A percentile compares a stretch with the other conserved stretches of the same genome.
Evolutionary conservation across 306 rosid species (phyloP).

Genomic region (peach (Prunus persica)): DNA sequence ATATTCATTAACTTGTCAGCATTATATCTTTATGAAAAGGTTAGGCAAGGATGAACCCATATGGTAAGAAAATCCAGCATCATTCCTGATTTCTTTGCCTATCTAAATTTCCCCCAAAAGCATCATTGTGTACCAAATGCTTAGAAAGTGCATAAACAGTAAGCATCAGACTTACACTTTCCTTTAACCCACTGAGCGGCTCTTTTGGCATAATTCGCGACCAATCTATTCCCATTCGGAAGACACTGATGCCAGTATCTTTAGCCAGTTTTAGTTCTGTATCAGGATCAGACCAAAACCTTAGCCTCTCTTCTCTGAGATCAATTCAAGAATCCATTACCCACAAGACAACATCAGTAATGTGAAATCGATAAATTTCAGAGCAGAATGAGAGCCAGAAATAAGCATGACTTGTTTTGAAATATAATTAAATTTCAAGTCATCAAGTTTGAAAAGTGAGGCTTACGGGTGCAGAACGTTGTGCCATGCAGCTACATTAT

Average conservation of each 20-base stretch:
- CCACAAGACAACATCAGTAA: slow-evolving; percentile 6
- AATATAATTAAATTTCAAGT: slow-evolving; percentile 11
- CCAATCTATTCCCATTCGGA: slow-evolving; percentile 98
- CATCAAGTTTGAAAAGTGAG: neutral
- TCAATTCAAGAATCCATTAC: slow-evolving; percentile 28
- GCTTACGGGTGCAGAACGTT: slow-evolving; percentile 85
- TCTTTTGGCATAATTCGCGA: slow-evolving; percentile 81
- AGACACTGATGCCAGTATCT: slow-evolving; percentile 74
- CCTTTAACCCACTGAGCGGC: slow-evolving; percentile 61
- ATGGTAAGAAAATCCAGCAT: neutral
- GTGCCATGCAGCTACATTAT: slow-evolving; percentile 95
- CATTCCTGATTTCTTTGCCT: neutral
- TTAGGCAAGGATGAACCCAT: neutral
- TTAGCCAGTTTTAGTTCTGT: slow-evolving; percentile 82
- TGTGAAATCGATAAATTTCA: neutral
- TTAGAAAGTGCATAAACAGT: slow-evolving; percentile 15
- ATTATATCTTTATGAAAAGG: neutral
- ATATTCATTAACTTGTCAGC: neutral
- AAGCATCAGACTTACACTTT: slow-evolving; percentile 54
- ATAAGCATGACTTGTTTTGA: neutral
- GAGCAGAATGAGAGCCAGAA: neutral
- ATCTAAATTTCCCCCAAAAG: slow-evolving; percentile 6
- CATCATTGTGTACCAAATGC: slow-evolving; percentile 12
- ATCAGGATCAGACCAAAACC: slow-evolving; percentile 99
- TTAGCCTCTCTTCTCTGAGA: slow-evolving; percentile 90